These are phyloP conservation scores for Alisma plantagoaquatica DNA, from an alignment of 106 monocot genomes.

Conservation along the genomic window DNA sequence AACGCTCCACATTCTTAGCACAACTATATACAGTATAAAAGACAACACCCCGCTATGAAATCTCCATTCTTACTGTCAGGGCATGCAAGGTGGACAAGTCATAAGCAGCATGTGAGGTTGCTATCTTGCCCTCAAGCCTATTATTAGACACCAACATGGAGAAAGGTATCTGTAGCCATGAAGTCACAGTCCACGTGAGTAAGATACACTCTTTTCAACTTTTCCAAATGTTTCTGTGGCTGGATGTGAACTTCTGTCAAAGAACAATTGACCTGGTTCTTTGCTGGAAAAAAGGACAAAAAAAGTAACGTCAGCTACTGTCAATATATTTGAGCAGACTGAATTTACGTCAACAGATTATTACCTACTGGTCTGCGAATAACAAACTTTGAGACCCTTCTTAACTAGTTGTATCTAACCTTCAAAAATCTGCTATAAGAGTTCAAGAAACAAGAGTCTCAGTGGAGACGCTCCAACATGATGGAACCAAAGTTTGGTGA, in stretches of 20 bases:
- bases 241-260: too few relatives aligned
- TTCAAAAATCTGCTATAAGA: too few relatives aligned
- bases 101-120: conserved; percentile 6
- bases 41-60: conserved; percentile 13
- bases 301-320: conserved; percentile 7
- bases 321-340: too few relatives aligned
- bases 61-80: background rate
- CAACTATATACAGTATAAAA: background rate
- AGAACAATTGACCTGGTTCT: background rate
- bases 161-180: conserved; percentile 20
- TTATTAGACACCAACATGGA: conserved; percentile 14
- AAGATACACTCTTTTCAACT: conserved; percentile 17
- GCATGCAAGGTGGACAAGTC: background rate
- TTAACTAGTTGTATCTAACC: too few relatives aligned
- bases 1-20: conserved; percentile 3
- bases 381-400: too few relatives aligned
- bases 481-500: too few relatives aligned
- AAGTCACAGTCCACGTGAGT: conserved; percentile 25
- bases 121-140: conserved; percentile 2
- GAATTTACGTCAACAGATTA: too few relatives aligned
- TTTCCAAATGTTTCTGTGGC: conserved; percentile 12
- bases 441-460: too few relatives aligned
- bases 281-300: background rate
- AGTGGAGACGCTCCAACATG: too few relatives aligned
- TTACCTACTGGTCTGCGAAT: too few relatives aligned